Conservation (phyloP, 257 asterid genomes). For the Solanum arcanum region DNA sequence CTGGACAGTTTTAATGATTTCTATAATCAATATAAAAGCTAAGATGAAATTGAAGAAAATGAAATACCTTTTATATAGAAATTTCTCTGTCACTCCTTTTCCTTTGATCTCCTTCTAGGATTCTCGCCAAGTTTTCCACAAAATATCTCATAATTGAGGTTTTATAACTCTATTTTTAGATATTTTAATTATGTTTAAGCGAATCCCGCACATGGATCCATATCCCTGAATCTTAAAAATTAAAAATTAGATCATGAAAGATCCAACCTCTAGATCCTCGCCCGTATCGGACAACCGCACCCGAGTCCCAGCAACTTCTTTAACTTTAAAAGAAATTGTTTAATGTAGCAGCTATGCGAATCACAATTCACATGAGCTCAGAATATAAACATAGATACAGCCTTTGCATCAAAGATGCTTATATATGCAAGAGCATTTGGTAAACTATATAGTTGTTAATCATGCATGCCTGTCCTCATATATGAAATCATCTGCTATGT, state of each 20-base stretch:
- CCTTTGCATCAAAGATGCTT: not conserved
- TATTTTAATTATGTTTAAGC: not conserved
- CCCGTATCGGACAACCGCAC: not conserved
- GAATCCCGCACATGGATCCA: not conserved
- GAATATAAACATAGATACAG: not conserved
- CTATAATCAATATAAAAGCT: no score
- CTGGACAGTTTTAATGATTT: not conserved
- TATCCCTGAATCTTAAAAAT: not conserved
- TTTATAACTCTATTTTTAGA: not conserved
- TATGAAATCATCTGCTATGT: not conserved
- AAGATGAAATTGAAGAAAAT: not conserved
- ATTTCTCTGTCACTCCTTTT: not conserved
- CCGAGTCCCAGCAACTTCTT: not conserved
- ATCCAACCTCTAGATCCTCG: not conserved
- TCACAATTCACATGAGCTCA: not conserved
- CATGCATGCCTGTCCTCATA: not conserved
- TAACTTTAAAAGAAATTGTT: not conserved
- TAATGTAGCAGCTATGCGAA: not conserved
- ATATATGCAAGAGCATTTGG: not conserved
- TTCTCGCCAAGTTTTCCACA: not conserved
- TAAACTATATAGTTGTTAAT: not conserved
- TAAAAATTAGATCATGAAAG: not conserved
- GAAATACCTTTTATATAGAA: not conserved
- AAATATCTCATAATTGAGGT: not conserved
- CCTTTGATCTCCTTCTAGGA: not conserved